These are phyloP conservation scores for Aspergillus pseudotamarii DNA, from an alignment of 2,329 filamentous ascomycete genomes.

Conservation along the genomic window DNA sequence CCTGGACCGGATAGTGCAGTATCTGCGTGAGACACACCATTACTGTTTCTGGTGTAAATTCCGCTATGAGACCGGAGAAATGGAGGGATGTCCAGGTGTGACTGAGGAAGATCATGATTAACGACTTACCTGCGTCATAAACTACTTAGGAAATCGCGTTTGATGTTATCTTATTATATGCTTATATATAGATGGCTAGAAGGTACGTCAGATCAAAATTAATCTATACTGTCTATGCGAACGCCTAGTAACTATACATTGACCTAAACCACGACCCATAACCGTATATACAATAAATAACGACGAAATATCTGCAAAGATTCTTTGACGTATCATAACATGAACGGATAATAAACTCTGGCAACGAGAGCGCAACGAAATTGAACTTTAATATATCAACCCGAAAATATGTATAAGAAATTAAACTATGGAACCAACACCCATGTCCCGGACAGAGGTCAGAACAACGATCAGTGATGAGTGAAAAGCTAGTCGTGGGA, in stretches of 20 bases:
- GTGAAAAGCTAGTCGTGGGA: neutral
- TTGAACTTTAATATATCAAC: neutral
- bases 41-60: slow-evolving; percentile 99
- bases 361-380: neutral
- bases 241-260: neutral
- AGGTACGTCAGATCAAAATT: neutral
- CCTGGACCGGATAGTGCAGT: slow-evolving; percentile 66
- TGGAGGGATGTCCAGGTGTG: slow-evolving; percentile 88
- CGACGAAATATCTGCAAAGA: neutral
- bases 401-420: neutral
- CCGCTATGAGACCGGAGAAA: slow-evolving; percentile 67
- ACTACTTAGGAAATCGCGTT: neutral
- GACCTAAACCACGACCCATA: neutral
- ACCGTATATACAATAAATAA: neutral
- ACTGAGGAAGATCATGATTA: slow-evolving; percentile 81
- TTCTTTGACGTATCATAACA: neutral
- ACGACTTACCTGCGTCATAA: slow-evolving; percentile 26
- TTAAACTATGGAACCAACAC: neutral
- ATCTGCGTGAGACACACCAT: slow-evolving; percentile 69
- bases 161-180: neutral
- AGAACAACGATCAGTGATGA: neutral
- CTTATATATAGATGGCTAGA: neutral
- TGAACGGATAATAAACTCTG: neutral
- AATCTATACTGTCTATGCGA: neutral
- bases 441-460: neutral